Conservation (phyloP, 106 monocot genomes). For the Amphibolis antarctica region DNA sequence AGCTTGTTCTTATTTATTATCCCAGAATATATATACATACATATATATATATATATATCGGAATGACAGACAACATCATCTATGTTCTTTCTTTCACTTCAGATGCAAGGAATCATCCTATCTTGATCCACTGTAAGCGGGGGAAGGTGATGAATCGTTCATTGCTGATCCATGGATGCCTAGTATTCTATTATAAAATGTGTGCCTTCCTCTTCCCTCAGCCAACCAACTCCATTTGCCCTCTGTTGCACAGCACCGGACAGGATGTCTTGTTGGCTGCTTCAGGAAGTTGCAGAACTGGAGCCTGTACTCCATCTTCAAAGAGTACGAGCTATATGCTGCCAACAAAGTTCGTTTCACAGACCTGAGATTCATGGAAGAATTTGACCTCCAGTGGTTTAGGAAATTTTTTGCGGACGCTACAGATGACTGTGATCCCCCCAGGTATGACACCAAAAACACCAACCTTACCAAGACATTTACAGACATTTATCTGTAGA, state of each 20-base stretch:
- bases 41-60: neutral
- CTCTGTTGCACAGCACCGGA: conserved; percentile 52
- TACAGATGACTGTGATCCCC: neutral
- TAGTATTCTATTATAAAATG: neutral
- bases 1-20: neutral
- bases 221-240: neutral
- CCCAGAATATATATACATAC: neutral
- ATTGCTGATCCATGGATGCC: neutral
- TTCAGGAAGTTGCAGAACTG: conserved; percentile 79
- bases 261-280: conserved; percentile 82
- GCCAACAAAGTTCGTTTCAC: conserved; percentile 40
- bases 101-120: conserved; percentile 22
- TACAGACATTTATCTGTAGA: too few relatives aligned
- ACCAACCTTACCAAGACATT: too few relatives aligned
- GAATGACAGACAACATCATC: neutral
- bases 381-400: conserved; percentile 44
- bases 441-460: too few relatives aligned
- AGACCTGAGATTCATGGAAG: conserved; percentile 58
- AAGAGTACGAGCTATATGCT: conserved; percentile 60
- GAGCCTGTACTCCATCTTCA: conserved; percentile 56
- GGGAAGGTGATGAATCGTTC: conserved; percentile 11
- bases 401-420: conserved; percentile 28
- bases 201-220: neutral
- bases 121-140: conserved; percentile 26
- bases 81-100: neutral